Base-by-base conservation (phyloP, 2,329 filamentous ascomycete genomes). In the Fusarium illudens region DNA sequence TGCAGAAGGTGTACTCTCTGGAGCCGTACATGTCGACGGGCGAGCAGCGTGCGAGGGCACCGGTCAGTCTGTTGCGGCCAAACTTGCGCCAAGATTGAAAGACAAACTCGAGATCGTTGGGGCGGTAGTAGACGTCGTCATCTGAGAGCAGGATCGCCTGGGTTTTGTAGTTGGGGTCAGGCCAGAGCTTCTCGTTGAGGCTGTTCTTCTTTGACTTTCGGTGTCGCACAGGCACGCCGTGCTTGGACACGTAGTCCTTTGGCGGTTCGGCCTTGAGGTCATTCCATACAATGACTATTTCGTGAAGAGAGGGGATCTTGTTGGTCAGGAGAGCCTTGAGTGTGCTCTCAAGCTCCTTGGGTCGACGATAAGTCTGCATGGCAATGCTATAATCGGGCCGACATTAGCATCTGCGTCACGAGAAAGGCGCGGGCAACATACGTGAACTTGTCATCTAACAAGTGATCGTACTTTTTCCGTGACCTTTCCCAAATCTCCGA, bases 21-120 rank as follows among this genome's bases (percentile, higher is more conserved):
- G 65, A 39, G 15, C 75, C 75, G 11, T 72, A 61, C 5, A 65
- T 58, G 20, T 74, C 68, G 17, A 72, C 59, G 2, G 61, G 63
- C 6, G 75, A 69, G 60, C 79, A 81, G n/a, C 79, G 78, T 4
- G 78, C 72, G 10, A 81, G 74, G 2, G 77, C 78, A 1, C 79
- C 79, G 0, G 74, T 74, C 36, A 81, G 65, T 17, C 78, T 69
- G 51, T 77, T 62, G 27, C 68, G 75, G 33, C 79, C 79, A 39
- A 79, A 79, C 58, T 78, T 75, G 64, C 79, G 79, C 79, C 79
- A 81, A 13, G 75, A 71, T 52, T 81, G 78, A 55, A 81, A 81
- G 20, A 75, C 77, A n/a, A 79, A 81, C 12, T 81, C 79, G 15
- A 81, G 74, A 46, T 81, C 79, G 4, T 65, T 58, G 19, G 79